Conservation (phyloP, 1,284 basidiomycete genomes). For the Agaricales sp. region DNA sequence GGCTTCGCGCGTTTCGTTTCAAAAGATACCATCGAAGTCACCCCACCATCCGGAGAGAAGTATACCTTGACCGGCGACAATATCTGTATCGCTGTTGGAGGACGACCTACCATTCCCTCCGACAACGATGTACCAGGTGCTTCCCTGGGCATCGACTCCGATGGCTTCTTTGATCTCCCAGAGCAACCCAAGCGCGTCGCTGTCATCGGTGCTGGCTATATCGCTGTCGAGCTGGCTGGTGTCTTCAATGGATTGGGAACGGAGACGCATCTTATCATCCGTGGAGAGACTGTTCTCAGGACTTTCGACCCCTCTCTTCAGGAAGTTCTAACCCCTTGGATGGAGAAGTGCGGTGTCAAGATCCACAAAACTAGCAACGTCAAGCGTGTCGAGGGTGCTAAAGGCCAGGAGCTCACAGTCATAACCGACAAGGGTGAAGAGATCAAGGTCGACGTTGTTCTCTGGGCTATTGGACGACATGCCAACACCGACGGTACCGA, state of each 20-base stretch:
- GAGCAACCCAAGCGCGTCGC: constrained; percentile 90
- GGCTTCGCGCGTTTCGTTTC: constrained; percentile 74
- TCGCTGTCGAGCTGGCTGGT: constrained; percentile 91
- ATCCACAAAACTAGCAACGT: constrained; percentile 79
- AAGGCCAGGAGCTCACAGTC: constrained; percentile 58
- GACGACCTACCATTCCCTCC: constrained; percentile 72
- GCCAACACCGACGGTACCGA: constrained; percentile 75
- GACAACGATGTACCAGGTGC: constrained; percentile 85
- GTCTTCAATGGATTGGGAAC: constrained; percentile 80
- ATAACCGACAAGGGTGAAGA: constrained; percentile 61
- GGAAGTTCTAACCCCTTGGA: constrained; percentile 87
- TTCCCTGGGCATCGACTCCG: constrained; percentile 83
- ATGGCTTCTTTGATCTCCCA: constrained; percentile 92
- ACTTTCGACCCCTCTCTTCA: constrained; percentile 88
- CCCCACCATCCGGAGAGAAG: constrained; percentile 46
- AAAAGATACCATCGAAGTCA: constrained; percentile 58
- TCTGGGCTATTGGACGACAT: constrained; percentile 94
- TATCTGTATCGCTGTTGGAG: constrained; percentile 82
- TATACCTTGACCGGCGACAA: constrained; percentile 69
- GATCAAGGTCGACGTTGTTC: constrained; percentile 78
- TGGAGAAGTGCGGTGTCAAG: constrained; percentile 86
- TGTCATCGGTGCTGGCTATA: constrained; percentile 95
- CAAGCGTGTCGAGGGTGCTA: constrained; percentile 66
- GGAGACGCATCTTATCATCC: constrained; percentile 89
- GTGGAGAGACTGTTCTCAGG: constrained; percentile 82